Base-by-base conservation (phyloP, 345 rosid species). In the Gossypium rotundifolium region DNA sequence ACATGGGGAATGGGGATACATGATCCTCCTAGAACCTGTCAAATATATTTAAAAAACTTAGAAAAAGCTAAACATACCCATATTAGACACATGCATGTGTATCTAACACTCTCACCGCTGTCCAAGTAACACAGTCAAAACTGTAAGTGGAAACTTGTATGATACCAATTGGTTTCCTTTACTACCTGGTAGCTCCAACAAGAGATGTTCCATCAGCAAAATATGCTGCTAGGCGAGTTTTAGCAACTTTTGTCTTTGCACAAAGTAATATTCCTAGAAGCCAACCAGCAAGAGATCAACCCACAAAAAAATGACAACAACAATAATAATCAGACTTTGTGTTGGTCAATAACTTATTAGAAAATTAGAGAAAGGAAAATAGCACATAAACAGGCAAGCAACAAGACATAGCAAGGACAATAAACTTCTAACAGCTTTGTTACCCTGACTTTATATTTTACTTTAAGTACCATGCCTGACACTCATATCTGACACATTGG, bases 221-320 rank as follows among this genome's bases (percentile, higher is more conserved):
- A 84, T 86, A 89, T 75, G 88, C 81, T 2, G 98, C 90, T 66
- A 92, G 85, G 66, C 79, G 79, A 72, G 93, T 78, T 83, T 94
- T 94, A 71, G 98, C 91, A 58, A 79, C 81, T 87, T 87, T 94
- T 64, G 96, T 87, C 85, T 94, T 94, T 40, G 96, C 97, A 81
- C 98, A 94, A 60, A 94, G 94, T 81, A 92, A 83, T 81, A 92
- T 83, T 63, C 97, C 98, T 94, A 78, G 58, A 70, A 82, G 60
- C 77, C 75, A 67, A 27, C 63, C n/a, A 38, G 42, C 11, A 65
- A 10, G 23, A 52, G 23, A 44, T 61, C 7, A 74, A 13, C 13
- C 69, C 48, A 71, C 18, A 57, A 49, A 7, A 7, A 29, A 48
- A 54, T 4, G 53, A 53, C 5, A 63, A 33, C 40, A 33, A 33